Evolutionary conservation across 1,139 yeast species (phyloP).

Genomic region (Blastobotrys serpentis): DNA sequence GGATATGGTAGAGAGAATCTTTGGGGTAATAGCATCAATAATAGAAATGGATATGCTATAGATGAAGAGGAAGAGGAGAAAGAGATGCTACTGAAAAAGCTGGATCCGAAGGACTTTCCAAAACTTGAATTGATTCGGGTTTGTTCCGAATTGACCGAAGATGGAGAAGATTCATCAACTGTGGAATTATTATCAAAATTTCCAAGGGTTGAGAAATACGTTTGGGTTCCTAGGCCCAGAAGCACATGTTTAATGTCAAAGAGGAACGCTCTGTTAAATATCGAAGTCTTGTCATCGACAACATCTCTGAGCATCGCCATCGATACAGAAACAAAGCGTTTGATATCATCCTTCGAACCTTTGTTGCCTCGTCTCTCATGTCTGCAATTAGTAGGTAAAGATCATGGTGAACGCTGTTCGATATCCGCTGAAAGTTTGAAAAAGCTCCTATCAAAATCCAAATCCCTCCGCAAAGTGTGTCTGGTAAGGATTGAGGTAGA

Average conservation of each 20-base stretch:
- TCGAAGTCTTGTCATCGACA: slow-evolving; percentile 12
- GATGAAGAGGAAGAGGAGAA: slow-evolving; percentile 5
- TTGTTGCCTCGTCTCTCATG: slow-evolving; percentile 8
- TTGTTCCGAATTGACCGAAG: slow-evolving; percentile 10
- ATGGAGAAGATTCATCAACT: slow-evolving; percentile 9
- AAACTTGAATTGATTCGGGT: slow-evolving; percentile 17
- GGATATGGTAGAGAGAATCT: slow-evolving; percentile 2
- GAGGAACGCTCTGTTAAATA: neutral
- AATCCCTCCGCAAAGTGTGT: slow-evolving; percentile 5
- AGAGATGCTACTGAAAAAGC: neutral
- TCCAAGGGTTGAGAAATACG: slow-evolving; percentile 16
- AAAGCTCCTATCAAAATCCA: slow-evolving; percentile 1
- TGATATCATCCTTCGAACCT: slow-evolving; percentile 5
- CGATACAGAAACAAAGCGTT: slow-evolving; percentile 1
- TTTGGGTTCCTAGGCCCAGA: slow-evolving; percentile 15
- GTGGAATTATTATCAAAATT: slow-evolving; percentile 15
- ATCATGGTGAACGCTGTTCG: slow-evolving; percentile 2
- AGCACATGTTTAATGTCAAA: neutral
- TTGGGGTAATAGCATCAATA: neutral
- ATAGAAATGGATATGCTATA: neutral
- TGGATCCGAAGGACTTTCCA: slow-evolving; percentile 17
- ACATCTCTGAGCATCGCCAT: slow-evolving; percentile 12
- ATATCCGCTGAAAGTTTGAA: slow-evolving; percentile 11
- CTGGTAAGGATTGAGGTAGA: slow-evolving; percentile 15
- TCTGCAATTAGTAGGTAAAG: slow-evolving; percentile 13